Evolutionary conservation across 2,329 filamentous ascomycete species (phyloP), one percentile per base, ranked within the genome.

Genomic region (Emydomyces testavorans): DNA sequence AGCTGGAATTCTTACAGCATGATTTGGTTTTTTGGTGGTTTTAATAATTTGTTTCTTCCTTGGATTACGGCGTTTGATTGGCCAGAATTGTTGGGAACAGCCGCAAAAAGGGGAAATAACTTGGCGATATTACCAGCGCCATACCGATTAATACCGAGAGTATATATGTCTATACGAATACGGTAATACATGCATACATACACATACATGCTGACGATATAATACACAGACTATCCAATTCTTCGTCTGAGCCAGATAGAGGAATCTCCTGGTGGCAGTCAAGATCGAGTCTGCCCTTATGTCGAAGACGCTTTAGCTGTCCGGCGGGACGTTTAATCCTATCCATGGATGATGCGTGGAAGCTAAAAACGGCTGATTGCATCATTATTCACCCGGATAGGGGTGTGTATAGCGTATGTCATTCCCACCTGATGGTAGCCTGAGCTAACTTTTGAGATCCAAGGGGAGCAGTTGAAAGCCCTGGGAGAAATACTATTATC

Each of bases 61-160:
- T 15, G 32, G 32, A 16, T 16, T 18, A 8, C 4, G 13, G 3
- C 7, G 35, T 38, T 8, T 38, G 15, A 38, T 38, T 38, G 35
- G 35, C 3, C 20, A 7, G 10, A 15, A 21, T 6, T 13, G 18
- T 18, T 38, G 35, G 35, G 20, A 21, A 4, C 10, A 41, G 18
- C 38, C 38, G 38, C 24, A 41, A 41, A 41, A 41, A 41, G 38
- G 38, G 38, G 38, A 41, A n/a, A n/a, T n/a, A n/a, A n/a, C n/a
- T n/a, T n/a, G n/a, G n/a, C n/a, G n/a, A n/a, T n/a, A n/a, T n/a
- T n/a, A n/a, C n/a, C n/a, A n/a, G n/a, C n/a, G n/a, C n/a, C n/a
- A n/a, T 41, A 41, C 38, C 8, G n/a, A 11, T 11, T 7, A 23
- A 41, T 41, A 41, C 38, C 11, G 8, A n/a, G n/a, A n/a, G n/a